A percentile compares a stretch with the other conserved stretches of the same genome.
phyloP scores from a whole-genome alignment of 2,329 filamentous ascomycete species.

The Colletotrichum navitas region DNA sequence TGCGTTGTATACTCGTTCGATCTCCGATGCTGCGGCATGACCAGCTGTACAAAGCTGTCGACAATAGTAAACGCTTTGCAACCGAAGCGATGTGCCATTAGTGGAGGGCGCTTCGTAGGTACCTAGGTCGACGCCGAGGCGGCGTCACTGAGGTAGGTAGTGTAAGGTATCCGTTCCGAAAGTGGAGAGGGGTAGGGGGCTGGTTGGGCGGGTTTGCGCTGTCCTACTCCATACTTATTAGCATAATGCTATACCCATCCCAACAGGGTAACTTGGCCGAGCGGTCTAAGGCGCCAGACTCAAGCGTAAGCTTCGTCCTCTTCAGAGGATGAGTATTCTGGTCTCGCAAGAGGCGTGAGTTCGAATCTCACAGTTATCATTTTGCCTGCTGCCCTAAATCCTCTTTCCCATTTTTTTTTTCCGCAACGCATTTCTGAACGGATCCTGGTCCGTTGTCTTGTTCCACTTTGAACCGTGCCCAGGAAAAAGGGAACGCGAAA shows the following conservation, averaged over 20 bases:
- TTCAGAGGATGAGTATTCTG: conserved; percentile 12
- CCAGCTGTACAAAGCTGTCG: neutral
- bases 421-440: neutral
- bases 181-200: neutral
- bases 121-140: neutral
- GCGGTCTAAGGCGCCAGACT: conserved; percentile 30
- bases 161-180: neutral
- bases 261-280: conserved; percentile 24
- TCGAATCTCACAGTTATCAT: conserved; percentile 31
- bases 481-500: neutral
- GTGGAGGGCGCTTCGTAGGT: neutral
- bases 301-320: conserved; percentile 20
- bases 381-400: neutral
- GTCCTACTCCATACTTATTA: neutral
- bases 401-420: neutral
- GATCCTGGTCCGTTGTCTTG: neutral
- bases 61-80: neutral
- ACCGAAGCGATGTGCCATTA: neutral
- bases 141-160: neutral
- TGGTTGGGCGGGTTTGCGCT: neutral
- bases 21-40: neutral
- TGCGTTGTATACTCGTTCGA: neutral
- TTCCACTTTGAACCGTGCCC: neutral
- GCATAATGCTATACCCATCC: rapidly evolving
- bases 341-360: conserved; percentile 30